These are phyloP conservation scores for Chalara sp. DNA, from an alignment of 2,329 filamentous ascomycete genomes.

Conservation along the genomic window DNA sequence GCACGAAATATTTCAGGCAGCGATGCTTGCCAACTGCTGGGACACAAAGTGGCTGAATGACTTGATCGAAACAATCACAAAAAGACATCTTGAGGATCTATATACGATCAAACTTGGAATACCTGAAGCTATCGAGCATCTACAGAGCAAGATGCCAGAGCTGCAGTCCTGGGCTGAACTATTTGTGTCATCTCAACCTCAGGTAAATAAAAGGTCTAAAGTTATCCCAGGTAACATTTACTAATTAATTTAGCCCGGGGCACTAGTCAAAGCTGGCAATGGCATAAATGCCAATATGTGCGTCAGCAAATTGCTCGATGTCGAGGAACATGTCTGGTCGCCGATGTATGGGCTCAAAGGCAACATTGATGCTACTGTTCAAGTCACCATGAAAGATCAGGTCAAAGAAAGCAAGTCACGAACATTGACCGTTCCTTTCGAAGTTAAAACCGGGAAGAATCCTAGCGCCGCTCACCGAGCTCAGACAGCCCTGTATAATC, in stretches of 20 bases:
- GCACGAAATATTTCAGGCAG: constrained; percentile 92
- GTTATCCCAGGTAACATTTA: not conserved
- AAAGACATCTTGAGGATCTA: constrained; percentile 78
- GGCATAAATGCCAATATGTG: constrained; percentile 73
- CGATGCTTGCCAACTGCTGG: constrained; percentile 78
- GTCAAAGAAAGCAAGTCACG: constrained; percentile 42
- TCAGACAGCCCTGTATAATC: constrained; percentile 89
- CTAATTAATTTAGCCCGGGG: constrained; percentile 46
- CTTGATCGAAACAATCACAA: constrained; percentile 62
- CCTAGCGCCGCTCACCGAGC: constrained; percentile 78
- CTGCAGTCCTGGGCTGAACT: constrained; percentile 75
- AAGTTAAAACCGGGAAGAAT: constrained; percentile 90
- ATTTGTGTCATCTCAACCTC: constrained; percentile 69
- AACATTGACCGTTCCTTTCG: constrained; percentile 81
- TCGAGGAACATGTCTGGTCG: constrained; percentile 98
- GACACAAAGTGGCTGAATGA: constrained; percentile 58
- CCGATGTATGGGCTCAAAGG: constrained; percentile 96
- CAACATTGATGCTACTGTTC: constrained; percentile 94
- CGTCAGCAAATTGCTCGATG: constrained; percentile 88
- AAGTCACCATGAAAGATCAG: constrained; percentile 72
- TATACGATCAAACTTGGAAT: constrained; percentile 78
- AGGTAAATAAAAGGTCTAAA: constrained; percentile 38
- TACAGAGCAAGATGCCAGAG: constrained; percentile 77
- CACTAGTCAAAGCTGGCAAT: constrained; percentile 72
- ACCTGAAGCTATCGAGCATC: constrained; percentile 67